phyloP scores from a whole-genome alignment of 2,329 filamentous ascomycete species.

The Lachnellula subtilissima region DNA sequence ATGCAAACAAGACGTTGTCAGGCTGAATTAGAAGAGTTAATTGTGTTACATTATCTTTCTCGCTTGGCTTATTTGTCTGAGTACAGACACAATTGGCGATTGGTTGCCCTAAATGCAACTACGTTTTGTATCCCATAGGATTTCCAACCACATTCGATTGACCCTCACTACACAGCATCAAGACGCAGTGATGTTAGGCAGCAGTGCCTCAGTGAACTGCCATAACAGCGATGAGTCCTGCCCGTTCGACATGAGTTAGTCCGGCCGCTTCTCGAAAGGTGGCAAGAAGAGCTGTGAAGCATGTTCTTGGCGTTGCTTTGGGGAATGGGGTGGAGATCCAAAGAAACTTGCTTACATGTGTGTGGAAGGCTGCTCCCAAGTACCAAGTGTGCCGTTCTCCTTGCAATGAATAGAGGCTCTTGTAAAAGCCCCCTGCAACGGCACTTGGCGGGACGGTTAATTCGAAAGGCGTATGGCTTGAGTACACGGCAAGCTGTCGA shows the following conservation, averaged over 20 bases:
- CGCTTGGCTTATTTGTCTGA: background rate
- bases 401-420: conserved; percentile 38
- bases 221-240: conserved; percentile 32
- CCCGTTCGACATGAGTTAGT: conserved; percentile 22
- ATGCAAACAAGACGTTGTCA: too few species aligned
- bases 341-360: too few species aligned
- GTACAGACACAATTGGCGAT: background rate
- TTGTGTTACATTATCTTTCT: background rate
- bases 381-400: conserved; percentile 41
- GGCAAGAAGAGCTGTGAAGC: too few species aligned
- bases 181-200: conserved; percentile 13
- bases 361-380: conserved; percentile 35
- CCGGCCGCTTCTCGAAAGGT: too few species aligned
- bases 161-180: background rate
- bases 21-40: too few species aligned
- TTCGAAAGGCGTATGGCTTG: conserved; percentile 21
- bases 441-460: conserved; percentile 28
- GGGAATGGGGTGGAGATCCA: too few species aligned
- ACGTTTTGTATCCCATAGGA: background rate
- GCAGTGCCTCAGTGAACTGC: conserved; percentile 27
- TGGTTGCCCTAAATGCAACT: conserved; percentile 1
- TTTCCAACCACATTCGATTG: background rate
- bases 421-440: conserved; percentile 39
- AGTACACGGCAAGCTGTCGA: conserved; percentile 8
- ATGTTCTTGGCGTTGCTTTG: too few species aligned